phyloP scores from a whole-genome alignment of 2,329 filamentous ascomycete species.

The Colletotrichum chrysophilum region DNA sequence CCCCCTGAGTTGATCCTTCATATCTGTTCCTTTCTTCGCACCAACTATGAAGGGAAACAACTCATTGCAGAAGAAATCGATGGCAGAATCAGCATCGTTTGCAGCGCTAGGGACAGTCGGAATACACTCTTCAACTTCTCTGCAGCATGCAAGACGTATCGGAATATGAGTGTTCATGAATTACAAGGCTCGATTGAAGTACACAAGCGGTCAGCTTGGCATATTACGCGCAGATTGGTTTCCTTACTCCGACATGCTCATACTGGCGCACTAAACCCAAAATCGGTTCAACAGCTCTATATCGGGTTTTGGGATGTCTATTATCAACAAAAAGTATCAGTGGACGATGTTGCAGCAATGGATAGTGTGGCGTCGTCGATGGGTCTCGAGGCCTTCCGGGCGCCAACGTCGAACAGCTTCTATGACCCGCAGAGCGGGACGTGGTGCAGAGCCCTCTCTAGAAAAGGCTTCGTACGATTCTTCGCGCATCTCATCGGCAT shows the following conservation, averaged over 20 bases:
- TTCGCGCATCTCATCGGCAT: neutral
- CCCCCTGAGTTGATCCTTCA: neutral
- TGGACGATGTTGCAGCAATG: neutral
- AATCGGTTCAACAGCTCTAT: neutral
- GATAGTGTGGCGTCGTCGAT: neutral
- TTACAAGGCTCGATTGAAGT: neutral
- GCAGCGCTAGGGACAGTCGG: rapidly evolving
- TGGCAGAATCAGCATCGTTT: rapidly evolving
- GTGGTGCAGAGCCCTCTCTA: neutral
- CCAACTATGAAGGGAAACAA: neutral
- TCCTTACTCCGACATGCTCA: neutral
- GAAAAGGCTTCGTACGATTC: neutral
- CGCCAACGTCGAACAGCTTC: neutral
- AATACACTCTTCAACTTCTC: neutral
- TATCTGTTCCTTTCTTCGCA: neutral
- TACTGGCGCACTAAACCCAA: neutral
- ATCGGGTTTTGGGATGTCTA: neutral
- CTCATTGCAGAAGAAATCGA: neutral
- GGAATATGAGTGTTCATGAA: neutral
- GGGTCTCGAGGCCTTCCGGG: neutral
- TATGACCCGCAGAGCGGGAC: neutral
- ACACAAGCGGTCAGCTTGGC: neutral
- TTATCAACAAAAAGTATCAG: neutral
- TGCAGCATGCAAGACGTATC: neutral
- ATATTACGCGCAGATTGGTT: neutral